phyloP scores from a whole-genome alignment of 805 yeast species.

The Zygotorulaspora florentina region DNA sequence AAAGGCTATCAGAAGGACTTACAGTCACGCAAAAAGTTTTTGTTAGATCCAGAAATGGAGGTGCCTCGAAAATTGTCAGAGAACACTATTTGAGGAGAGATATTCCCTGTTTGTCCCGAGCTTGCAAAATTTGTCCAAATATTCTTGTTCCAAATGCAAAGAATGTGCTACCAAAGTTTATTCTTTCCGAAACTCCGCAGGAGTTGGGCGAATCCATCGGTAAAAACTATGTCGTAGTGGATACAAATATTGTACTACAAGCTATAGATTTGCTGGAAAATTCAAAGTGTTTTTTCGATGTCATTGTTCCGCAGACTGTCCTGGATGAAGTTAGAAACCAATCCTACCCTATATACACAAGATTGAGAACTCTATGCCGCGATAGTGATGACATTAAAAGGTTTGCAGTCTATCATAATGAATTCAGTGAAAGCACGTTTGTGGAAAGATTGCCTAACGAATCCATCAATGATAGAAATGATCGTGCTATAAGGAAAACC shows the following conservation, averaged over 20 bases:
- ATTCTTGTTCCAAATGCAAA: slow-evolving; percentile 55
- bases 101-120: slow-evolving; percentile 80
- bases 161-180: slow-evolving; percentile 61
- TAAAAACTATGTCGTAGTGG: slow-evolving; percentile 78
- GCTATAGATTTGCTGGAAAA: slow-evolving; percentile 89
- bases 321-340: slow-evolving; percentile 87
- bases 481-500: slow-evolving; percentile 77
- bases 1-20: slow-evolving; percentile 47
- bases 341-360: slow-evolving; percentile 81
- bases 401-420: slow-evolving; percentile 89
- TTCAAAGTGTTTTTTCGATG: slow-evolving; percentile 73
- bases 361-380: slow-evolving; percentile 73
- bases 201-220: slow-evolving; percentile 44
- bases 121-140: slow-evolving; percentile 59
- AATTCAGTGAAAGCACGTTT: slow-evolving; percentile 71
- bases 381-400: slow-evolving; percentile 57
- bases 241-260: slow-evolving; percentile 81
- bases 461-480: slow-evolving; percentile 83
- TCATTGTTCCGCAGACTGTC: slow-evolving; percentile 91
- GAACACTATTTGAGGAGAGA: slow-evolving; percentile 92
- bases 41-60: slow-evolving; percentile 85
- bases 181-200: slow-evolving; percentile 61
- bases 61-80: slow-evolving; percentile 84
- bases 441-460: slow-evolving; percentile 60
- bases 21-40: slow-evolving; percentile 84